phyloP scores from a whole-genome alignment of 495 filamentous ascomycete species.

The Aspergillus sparsus region DNA sequence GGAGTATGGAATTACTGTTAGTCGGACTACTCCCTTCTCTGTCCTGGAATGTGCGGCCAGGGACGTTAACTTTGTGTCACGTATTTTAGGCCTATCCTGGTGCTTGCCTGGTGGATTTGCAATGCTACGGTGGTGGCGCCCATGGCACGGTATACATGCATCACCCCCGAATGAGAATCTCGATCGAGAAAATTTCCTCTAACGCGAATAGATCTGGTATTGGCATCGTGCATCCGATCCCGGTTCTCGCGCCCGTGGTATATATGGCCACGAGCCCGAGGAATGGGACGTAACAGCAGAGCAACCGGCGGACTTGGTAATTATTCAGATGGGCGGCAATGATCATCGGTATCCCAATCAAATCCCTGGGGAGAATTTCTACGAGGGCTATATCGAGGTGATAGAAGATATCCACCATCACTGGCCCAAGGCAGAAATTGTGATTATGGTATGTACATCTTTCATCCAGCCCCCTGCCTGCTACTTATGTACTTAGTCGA shows the following conservation, averaged over 20 bases:
- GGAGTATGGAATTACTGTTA: conserved; percentile 60
- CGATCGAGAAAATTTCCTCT: conserved; percentile 44
- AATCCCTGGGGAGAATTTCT: conserved; percentile 53
- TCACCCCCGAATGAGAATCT: conserved; percentile 25
- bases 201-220: conserved; percentile 52
- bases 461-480: neutral
- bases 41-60: neutral
- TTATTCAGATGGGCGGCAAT: conserved; percentile 71
- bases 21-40: neutral
- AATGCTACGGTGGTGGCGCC: conserved; percentile 52
- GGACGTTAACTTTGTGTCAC: neutral
- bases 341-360: conserved; percentile 67
- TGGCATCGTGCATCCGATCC: conserved; percentile 68
- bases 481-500: neutral
- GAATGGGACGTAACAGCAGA: conserved; percentile 61
- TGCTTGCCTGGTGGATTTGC: conserved; percentile 59
- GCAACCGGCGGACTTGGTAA: conserved; percentile 62
- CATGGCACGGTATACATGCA: conserved; percentile 34
- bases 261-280: conserved; percentile 58
- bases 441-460: conserved; percentile 55
- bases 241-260: conserved; percentile 48
- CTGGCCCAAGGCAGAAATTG: conserved; percentile 62
- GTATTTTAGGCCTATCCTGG: conserved; percentile 54
- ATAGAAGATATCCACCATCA: conserved; percentile 61
- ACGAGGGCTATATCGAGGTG: conserved; percentile 58